Conservation (phyloP, 2,329 filamentous ascomycete genomes). For the Trichoderma sp. region DNA sequence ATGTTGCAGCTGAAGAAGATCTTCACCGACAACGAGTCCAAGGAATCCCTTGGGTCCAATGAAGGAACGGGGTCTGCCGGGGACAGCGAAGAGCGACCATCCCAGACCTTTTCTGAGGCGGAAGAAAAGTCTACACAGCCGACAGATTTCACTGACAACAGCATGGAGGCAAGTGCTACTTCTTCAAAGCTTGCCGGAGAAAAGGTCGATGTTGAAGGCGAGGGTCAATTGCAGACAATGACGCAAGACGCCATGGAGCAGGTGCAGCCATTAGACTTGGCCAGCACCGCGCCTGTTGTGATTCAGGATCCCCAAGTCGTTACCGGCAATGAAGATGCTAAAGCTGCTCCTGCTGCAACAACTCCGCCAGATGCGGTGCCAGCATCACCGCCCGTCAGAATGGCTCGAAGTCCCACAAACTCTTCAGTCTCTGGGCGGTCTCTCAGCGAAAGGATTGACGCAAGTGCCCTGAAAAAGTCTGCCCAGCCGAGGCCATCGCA, state of each 20-base stretch:
- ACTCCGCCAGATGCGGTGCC: conserved; percentile 12
- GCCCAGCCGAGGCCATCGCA: conserved; percentile 31
- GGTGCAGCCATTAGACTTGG: conserved; percentile 50
- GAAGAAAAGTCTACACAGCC: conserved; percentile 49
- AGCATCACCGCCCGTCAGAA: conserved; percentile 25
- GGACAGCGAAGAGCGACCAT: conserved; percentile 48
- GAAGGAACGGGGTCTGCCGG: conserved; percentile 62
- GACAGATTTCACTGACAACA: conserved; percentile 39
- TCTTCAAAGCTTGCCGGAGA: conserved; percentile 28
- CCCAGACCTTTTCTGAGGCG: conserved; percentile 45
- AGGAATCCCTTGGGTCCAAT: conserved; percentile 67
- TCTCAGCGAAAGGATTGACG: conserved; percentile 49
- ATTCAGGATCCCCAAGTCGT: neutral
- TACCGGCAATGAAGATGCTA: neutral
- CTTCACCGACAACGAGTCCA: conserved; percentile 86
- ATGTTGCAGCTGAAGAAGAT: conserved; percentile 92
- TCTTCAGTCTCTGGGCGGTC: conserved; percentile 26
- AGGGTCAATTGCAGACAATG: conserved; percentile 32
- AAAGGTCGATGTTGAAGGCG: conserved; percentile 28
- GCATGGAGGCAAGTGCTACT: conserved; percentile 33
- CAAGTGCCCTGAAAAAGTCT: conserved; percentile 49
- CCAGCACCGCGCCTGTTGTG: conserved; percentile 26
- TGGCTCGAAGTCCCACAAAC: conserved; percentile 24
- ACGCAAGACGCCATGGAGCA: conserved; percentile 43
- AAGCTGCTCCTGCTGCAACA: neutral